Base-by-base conservation (phyloP, 108 stramenopile species). In the Nannochloropsis salina region DNA sequence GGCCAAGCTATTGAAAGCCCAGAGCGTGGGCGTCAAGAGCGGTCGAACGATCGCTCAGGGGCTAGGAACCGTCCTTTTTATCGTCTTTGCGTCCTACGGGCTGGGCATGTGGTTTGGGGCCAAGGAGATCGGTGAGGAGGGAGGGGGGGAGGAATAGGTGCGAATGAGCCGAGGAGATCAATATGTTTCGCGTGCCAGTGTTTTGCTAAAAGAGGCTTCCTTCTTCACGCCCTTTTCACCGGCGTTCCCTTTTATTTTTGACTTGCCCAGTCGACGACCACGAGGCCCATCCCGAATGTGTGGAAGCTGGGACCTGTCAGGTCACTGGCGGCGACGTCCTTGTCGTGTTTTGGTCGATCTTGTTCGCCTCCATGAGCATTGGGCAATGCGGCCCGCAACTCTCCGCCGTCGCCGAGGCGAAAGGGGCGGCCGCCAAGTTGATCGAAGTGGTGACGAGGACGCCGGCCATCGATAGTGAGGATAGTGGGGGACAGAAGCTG, bases 311-410 rank as follows among this genome's bases (percentile, higher is more conserved):
- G 20, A 82, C 42, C 21, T 82, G 82, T 21, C 18, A 44, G 8
- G 8, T 74, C 15, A 89, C 87, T 40, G 88, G 88, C 20, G 88
- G 88, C 80, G 88, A 87, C 42, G 88, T 89, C n/a, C 22, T 89
- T n/a, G 86, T 86, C 22, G 88, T 89, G 10, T 89, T 89, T 43
- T 89, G 87, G 87, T 85, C 88, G 42, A 83, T 89, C 41, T 85
- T 89, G 5, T 42, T 86, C 44, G 88, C 85, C 20, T 84, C 86
- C 43, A 88, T 88, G 87, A 86, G 85, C 11, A 86, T 88, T 45
- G 87, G 87, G 20, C 87, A 88, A 83, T 84, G 85, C 85, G 86
- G 83, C 12, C 86, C 86, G 42, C 82, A 86, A 45, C 51, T 86
- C 40, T 82, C 82, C 82, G 82, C 86, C 10, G 86, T 86, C 12